These are phyloP conservation scores for Fusarium sp. DNA, from an alignment of 2,329 filamentous ascomycete genomes.

Conservation along the genomic window DNA sequence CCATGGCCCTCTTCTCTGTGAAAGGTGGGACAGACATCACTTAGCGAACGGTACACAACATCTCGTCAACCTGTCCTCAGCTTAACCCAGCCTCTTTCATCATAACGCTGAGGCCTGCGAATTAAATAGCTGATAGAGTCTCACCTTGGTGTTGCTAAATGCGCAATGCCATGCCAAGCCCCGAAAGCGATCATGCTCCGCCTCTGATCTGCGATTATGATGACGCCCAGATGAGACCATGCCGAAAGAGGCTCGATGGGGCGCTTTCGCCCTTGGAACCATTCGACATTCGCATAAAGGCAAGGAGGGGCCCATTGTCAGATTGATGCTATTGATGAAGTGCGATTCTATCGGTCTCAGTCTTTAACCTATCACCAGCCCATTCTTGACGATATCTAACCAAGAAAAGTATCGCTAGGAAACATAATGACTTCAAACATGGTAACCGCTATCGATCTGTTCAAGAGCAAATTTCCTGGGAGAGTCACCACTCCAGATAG, in stretches of 20 bases:
- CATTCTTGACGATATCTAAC: no score
- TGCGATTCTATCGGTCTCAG: rapidly evolving
- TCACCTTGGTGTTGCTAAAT: background rate
- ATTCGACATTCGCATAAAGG: background rate
- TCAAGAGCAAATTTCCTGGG: background rate
- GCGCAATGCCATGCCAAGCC: background rate
- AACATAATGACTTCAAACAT: background rate
- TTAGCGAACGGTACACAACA: background rate
- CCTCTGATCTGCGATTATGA: background rate
- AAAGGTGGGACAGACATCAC: background rate
- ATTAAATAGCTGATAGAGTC: background rate
- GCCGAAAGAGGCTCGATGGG: background rate
- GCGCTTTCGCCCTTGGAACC: background rate
- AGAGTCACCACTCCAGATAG: background rate
- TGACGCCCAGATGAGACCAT: background rate
- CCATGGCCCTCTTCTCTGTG: no score
- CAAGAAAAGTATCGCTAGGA: background rate
- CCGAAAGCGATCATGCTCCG: background rate
- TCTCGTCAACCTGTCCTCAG: background rate
- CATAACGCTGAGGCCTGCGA: background rate
- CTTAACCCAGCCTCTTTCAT: background rate
- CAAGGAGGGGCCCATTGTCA: background rate
- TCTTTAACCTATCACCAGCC: background rate
- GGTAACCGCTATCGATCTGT: background rate
- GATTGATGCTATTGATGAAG: background rate